Conservation (phyloP, 139 green algal species). For the Nannochloris sp. region DNA sequence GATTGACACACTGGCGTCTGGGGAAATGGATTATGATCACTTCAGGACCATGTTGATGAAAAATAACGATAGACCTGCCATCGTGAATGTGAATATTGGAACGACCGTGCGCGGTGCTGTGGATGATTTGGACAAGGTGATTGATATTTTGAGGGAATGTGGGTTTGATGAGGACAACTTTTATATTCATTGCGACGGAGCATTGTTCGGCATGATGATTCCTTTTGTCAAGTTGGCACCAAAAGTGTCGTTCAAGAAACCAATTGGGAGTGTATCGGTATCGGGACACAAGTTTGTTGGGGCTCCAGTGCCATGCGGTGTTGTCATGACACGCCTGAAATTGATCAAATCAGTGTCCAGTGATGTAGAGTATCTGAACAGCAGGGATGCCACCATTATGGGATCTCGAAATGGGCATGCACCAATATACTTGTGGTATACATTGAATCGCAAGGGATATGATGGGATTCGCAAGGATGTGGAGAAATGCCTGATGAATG, state of each 20-base stretch:
- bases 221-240: constrained; percentile 82
- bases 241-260: constrained; percentile 94
- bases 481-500: constrained; percentile 86
- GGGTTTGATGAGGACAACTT: constrained; percentile 87
- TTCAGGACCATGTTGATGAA: constrained; percentile 42
- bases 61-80: constrained; percentile 71
- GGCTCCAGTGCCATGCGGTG: constrained; percentile 80
- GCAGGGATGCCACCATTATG: constrained; percentile 94
- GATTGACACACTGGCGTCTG: constrained; percentile 62
- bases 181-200: constrained; percentile 97
- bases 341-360: constrained; percentile 28
- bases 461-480: constrained; percentile 80
- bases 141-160: constrained; percentile 59
- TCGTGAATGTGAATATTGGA: constrained; percentile 98
- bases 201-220: constrained; percentile 83
- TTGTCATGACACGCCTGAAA: constrained; percentile 73
- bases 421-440: constrained; percentile 96
- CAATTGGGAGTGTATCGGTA: constrained; percentile 86
- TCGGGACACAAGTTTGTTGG: constrained; percentile 95
- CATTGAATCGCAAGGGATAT: constrained; percentile 83
- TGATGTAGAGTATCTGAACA: constrained; percentile 93
- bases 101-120: constrained; percentile 88
- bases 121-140: constrained; percentile 70
- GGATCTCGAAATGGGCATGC: constrained; percentile 91
- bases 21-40: constrained; percentile 91